Conservation (phyloP, 176 grass and related monocot species). For the Alopecurus myosuroides region DNA sequence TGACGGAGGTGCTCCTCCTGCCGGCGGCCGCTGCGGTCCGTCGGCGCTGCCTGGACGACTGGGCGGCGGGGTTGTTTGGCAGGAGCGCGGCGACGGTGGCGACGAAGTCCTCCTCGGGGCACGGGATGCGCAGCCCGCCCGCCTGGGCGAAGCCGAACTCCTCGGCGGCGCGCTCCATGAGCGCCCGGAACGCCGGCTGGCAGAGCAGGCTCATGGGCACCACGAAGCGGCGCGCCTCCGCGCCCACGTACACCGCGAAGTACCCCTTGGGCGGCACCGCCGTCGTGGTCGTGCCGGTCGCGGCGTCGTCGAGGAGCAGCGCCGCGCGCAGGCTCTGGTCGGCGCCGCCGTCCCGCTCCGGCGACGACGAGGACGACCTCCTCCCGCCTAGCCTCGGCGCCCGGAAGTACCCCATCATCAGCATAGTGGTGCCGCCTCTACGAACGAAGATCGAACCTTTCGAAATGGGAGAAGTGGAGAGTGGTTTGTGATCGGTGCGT, state of each 20-base stretch:
- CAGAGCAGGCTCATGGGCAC: constrained; percentile 53
- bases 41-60: neutral
- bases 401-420: constrained; percentile 45
- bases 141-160: constrained; percentile 66
- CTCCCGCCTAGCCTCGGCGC: constrained; percentile 26
- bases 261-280: constrained; percentile 46
- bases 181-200: constrained; percentile 29
- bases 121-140: constrained; percentile 45
- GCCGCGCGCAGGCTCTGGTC: neutral
- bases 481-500: neutral
- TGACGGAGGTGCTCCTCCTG: neutral
- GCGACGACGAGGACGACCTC: neutral
- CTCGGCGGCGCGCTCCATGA: constrained; percentile 64
- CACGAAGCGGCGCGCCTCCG: constrained; percentile 43
- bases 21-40: neutral
- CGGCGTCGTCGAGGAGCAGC: neutral
- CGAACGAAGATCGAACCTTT: neutral
- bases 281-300: neutral
- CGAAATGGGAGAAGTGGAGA: no score
- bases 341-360: neutral
- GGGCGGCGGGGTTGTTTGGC: neutral
- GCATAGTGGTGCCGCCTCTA: neutral
- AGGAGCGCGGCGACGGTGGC: constrained; percentile 21
- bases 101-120: constrained; percentile 47
- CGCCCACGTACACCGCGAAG: constrained; percentile 63